Evolutionary conservation across 2,329 filamentous ascomycete species (phyloP).

Genomic region (Sclerotinia glacialis): DNA sequence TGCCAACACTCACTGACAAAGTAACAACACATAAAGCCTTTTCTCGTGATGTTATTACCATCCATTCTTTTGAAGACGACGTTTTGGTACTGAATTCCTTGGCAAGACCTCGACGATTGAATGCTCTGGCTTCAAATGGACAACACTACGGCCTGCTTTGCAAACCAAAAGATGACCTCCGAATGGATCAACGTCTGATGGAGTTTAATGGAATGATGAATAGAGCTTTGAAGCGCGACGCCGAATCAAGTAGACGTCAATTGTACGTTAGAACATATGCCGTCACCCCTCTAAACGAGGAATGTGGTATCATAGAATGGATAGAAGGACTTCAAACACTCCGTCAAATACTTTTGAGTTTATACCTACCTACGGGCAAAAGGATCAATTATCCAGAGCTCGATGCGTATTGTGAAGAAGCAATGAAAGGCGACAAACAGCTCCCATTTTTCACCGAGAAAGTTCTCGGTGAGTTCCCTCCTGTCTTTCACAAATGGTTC

Average conservation of each 20-base stretch:
- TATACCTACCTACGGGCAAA: conserved; percentile 75
- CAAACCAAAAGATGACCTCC: conserved; percentile 96
- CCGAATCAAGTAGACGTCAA: conserved; percentile 83
- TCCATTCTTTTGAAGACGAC: conserved; percentile 77
- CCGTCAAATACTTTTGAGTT: conserved; percentile 79
- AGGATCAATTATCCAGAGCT: conserved; percentile 67
- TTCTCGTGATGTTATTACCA: conserved; percentile 79
- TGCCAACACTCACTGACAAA: conserved; percentile 72
- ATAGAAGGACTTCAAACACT: conserved; percentile 93
- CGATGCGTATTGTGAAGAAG: conserved; percentile 61
- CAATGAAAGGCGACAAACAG: conserved; percentile 55
- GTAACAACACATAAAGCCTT: conserved; percentile 81
- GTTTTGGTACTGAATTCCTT: conserved; percentile 88
- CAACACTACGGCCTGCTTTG: conserved; percentile 85
- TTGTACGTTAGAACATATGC: conserved; percentile 97
- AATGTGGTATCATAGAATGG: conserved; percentile 98
- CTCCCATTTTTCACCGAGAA: conserved; percentile 68
- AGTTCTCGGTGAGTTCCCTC: conserved; percentile 66
- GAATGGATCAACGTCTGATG: conserved; percentile 97
- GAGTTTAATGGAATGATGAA: conserved; percentile 99
- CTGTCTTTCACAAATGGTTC: conserved; percentile 92
- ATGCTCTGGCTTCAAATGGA: conserved; percentile 83
- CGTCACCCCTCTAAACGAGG: conserved; percentile 94
- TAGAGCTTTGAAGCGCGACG: conserved; percentile 83
- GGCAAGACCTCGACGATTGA: conserved; percentile 87